Conservation (phyloP, 2,329 filamentous ascomycete species). For the Fusarium sororula region DNA sequence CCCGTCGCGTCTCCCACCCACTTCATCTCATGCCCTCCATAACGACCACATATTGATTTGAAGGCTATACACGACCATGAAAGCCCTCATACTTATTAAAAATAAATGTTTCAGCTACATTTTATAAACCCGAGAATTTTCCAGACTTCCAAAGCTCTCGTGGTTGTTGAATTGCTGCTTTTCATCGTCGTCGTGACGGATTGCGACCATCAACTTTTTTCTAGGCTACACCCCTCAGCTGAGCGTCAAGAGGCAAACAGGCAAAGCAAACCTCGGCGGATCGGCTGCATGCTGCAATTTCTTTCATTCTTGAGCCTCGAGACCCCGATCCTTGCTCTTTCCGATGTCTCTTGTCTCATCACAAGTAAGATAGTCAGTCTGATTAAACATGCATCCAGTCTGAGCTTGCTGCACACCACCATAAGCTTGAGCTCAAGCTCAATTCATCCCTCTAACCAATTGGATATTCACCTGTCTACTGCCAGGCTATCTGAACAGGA, state of each 20-base stretch:
- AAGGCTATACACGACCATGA: slow-evolving; percentile 43
- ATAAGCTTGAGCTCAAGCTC: slow-evolving; percentile 22
- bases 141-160: slow-evolving; percentile 24
- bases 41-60: slow-evolving; percentile 21
- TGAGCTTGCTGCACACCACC: neutral
- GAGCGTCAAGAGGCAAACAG: slow-evolving; percentile 34
- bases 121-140: slow-evolving; percentile 31
- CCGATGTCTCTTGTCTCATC: slow-evolving; percentile 31
- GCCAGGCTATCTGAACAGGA: slow-evolving; percentile 18
- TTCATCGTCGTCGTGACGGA: slow-evolving; percentile 10
- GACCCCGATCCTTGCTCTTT: slow-evolving; percentile 16
- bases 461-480: slow-evolving; percentile 8
- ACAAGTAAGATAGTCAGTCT: slow-evolving; percentile 13
- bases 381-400: neutral
- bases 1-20: slow-evolving; percentile 56
- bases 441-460: slow-evolving; percentile 19
- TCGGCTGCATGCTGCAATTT: slow-evolving; percentile 41
- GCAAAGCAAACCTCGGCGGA: slow-evolving; percentile 41
- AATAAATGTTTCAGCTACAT: slow-evolving; percentile 5
- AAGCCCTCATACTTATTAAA: slow-evolving; percentile 3
- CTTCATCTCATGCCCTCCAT: slow-evolving; percentile 52
- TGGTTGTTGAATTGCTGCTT: slow-evolving; percentile 34
- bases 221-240: slow-evolving; percentile 39
- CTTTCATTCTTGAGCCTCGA: slow-evolving; percentile 40
- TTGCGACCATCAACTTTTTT: slow-evolving; percentile 24